Conservation (phyloP, 108 stramenopile species). For the Nannochloropsis granulata region DNA sequence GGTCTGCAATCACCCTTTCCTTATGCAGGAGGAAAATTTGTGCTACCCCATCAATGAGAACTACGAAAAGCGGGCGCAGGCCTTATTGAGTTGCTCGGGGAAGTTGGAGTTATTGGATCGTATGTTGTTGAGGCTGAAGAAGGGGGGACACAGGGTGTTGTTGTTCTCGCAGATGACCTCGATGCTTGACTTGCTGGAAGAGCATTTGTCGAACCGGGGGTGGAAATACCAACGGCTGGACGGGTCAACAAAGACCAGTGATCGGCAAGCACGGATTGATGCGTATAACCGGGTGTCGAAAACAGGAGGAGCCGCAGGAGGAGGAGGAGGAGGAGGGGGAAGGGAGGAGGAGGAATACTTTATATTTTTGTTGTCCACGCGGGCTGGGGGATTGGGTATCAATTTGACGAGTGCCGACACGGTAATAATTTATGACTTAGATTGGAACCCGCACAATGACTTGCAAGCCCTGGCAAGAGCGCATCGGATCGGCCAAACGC, state of each 20-base stretch:
- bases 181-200: slow-evolving; percentile 45
- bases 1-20: slow-evolving; percentile 67
- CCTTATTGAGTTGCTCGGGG: slow-evolving; percentile 14
- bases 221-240: slow-evolving; percentile 62
- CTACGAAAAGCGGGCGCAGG: slow-evolving; percentile 1
- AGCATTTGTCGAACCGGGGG: slow-evolving; percentile 56
- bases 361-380: slow-evolving; percentile 73
- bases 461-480: slow-evolving; percentile 89
- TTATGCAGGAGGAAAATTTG: neutral
- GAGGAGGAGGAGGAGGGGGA: neutral
- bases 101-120: slow-evolving; percentile 72
- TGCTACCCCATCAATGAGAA: neutral
- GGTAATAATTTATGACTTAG: slow-evolving; percentile 88
- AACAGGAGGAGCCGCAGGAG: neutral
- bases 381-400: slow-evolving; percentile 85
- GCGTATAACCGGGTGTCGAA: slow-evolving; percentile 63
- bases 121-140: slow-evolving; percentile 69
- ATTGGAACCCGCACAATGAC: slow-evolving; percentile 98
- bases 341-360: slow-evolving; percentile 55
- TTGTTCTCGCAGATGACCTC: slow-evolving; percentile 51
- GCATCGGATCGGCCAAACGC: slow-evolving; percentile 86
- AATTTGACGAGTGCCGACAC: slow-evolving; percentile 91
- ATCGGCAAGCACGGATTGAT: slow-evolving; percentile 82
- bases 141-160: slow-evolving; percentile 68
- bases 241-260: slow-evolving; percentile 71